Evolutionary conservation across 176 grass and related monocot genomes (phyloP).

Genomic region (Alloteropsis semialata): DNA sequence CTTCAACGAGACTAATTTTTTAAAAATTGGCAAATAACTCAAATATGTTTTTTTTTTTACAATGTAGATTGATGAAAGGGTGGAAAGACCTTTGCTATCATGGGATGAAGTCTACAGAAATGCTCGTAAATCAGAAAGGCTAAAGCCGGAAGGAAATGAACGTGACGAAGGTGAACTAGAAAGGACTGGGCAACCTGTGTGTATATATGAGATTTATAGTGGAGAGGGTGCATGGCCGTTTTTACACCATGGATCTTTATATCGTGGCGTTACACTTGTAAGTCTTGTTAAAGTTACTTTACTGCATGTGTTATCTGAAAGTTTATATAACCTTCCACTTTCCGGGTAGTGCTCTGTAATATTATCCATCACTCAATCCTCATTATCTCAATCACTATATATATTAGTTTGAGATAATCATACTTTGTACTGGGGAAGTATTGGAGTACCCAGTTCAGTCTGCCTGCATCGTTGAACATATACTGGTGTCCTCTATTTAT

Average conservation of each 20-base stretch:
- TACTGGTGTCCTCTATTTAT: not conserved
- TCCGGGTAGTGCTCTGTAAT: not conserved
- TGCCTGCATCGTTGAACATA: not conserved
- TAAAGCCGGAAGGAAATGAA: conserved; percentile 74
- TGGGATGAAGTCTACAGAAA: conserved; percentile 95
- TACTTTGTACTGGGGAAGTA: not conserved
- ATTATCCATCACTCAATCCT: not conserved
- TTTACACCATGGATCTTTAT: conserved; percentile 92
- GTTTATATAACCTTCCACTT: not conserved
- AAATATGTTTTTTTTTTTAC: conserved; percentile 12
- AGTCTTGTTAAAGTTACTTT: conserved; percentile 38
- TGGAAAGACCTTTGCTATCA: conserved; percentile 71
- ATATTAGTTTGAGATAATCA: not conserved
- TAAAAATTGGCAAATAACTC: not conserved
- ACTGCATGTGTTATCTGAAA: conserved; percentile 1
- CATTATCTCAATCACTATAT: not conserved
- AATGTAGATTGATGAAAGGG: conserved; percentile 87
- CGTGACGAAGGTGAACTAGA: conserved; percentile 94
- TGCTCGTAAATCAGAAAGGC: conserved; percentile 79
- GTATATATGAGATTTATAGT: conserved; percentile 88
- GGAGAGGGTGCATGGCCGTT: conserved; percentile 82
- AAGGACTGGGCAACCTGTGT: conserved; percentile 79
- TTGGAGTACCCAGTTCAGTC: not conserved
- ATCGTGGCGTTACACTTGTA: conserved; percentile 87
- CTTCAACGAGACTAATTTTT: conserved; percentile 15